These are phyloP conservation scores for Fermentozyma sake DNA, from an alignment of 1,139 yeast genomes.

Conservation along the genomic window DNA sequence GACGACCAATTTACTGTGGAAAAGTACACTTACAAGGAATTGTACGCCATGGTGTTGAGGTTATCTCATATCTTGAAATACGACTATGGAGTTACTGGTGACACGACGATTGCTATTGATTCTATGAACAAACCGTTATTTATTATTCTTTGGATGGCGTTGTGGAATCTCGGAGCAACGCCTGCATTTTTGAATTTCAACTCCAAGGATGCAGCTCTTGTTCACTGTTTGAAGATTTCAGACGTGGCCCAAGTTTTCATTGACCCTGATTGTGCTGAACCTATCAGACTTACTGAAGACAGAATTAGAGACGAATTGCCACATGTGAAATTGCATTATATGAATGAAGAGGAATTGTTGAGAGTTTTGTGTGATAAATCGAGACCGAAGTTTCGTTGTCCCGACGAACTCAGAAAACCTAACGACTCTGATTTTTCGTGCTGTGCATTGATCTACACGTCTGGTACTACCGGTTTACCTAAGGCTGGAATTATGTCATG, in stretches of 20 bases:
- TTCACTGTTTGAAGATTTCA: conserved; percentile 76
- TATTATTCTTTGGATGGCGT: conserved; percentile 73
- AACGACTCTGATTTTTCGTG: conserved; percentile 56
- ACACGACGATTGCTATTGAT: conserved; percentile 72
- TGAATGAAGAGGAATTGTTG: conserved; percentile 51
- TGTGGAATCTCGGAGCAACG: conserved; percentile 88
- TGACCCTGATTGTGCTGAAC: conserved; percentile 63
- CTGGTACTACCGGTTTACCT: conserved; percentile 95
- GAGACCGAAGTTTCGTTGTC: conserved; percentile 51
- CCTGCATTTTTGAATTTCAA: conserved; percentile 89
- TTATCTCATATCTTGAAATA: conserved; percentile 61
- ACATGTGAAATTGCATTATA: conserved; percentile 42
- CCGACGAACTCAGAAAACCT: conserved; percentile 53
- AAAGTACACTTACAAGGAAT: conserved; percentile 60
- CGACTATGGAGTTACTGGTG: conserved; percentile 60
- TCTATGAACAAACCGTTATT: conserved; percentile 83
- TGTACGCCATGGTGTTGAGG: conserved; percentile 61
- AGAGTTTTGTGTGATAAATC: conserved; percentile 40
- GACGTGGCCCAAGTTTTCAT: conserved; percentile 62
- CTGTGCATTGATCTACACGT: conserved; percentile 77
- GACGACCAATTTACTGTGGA: conserved; percentile 61
- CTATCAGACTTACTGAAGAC: conserved; percentile 51
- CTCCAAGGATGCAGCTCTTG: conserved; percentile 65
- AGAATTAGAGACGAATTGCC: conserved; percentile 42
- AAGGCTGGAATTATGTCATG: conserved; percentile 93